phyloP scores from a whole-genome alignment of 495 filamentous ascomycete species.

The Chaetomium fimeti region DNA sequence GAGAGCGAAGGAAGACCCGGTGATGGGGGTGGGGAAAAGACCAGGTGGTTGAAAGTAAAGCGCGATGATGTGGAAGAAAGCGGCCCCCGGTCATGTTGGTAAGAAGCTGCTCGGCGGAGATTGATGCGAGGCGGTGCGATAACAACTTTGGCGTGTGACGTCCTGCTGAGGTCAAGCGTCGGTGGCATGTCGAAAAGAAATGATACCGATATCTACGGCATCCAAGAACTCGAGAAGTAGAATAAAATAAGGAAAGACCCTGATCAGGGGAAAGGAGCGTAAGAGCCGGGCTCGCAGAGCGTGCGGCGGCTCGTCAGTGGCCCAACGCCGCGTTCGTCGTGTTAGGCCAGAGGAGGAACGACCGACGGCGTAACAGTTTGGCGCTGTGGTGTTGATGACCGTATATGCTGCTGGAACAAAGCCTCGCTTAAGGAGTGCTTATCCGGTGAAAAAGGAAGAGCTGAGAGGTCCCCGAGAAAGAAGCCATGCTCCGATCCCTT shows the following conservation, averaged over 20 bases:
- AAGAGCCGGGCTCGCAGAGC: conserved; percentile 6
- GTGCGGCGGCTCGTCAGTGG: neutral
- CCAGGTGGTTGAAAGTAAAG: conserved; percentile 61
- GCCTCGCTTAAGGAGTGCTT: no score
- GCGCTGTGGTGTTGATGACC: neutral
- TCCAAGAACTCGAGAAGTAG: neutral
- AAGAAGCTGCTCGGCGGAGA: conserved; percentile 49
- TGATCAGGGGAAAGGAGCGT: conserved; percentile 1
- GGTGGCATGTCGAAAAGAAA: conserved; percentile 44
- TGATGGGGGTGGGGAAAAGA: conserved; percentile 61
- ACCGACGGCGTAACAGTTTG: neutral
- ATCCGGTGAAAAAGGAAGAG: neutral
- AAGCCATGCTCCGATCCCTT: conserved; percentile 8
- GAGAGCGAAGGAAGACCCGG: conserved; percentile 63
- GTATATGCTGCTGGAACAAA: no score
- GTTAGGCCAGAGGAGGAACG: neutral
- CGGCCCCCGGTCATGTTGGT: conserved; percentile 50
- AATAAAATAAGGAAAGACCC: neutral
- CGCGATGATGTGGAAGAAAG: conserved; percentile 56
- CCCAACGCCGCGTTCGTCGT: conserved; percentile 5
- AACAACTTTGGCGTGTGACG: conserved; percentile 51
- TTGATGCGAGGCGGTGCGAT: conserved; percentile 52
- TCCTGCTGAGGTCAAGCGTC: conserved; percentile 49
- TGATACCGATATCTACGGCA: conserved; percentile 1
- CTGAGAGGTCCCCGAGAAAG: neutral